Evolutionary conservation across 129 eudicot genomes (phyloP).

Genomic region (Cynara cardunculus): DNA sequence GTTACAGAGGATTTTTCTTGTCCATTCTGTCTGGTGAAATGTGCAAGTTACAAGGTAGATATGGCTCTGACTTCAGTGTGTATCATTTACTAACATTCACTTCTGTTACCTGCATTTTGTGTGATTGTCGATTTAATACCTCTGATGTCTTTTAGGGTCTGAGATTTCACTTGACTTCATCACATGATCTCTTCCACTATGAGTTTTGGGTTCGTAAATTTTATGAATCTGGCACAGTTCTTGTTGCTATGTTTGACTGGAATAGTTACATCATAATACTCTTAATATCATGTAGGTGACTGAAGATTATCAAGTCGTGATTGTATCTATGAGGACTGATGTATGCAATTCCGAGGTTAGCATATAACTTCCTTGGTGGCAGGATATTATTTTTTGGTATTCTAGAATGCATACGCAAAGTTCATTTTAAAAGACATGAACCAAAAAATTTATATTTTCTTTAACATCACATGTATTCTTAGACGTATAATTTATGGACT

Average conservation of each 20-base stretch:
- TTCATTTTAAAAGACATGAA: not conserved
- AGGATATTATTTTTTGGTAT: conserved; percentile 14
- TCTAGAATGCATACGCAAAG: not conserved
- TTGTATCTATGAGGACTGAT: conserved; percentile 72
- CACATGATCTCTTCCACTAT: conserved; percentile 86
- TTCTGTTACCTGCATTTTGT: not conserved
- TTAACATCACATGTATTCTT: not conserved
- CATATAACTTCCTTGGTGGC: not conserved
- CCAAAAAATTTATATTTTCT: not conserved
- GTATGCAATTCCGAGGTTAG: conserved; percentile 71
- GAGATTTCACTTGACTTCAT: conserved; percentile 69
- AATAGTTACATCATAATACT: conserved; percentile 12
- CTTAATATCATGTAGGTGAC: conserved; percentile 50
- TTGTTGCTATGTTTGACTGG: conserved; percentile 4
- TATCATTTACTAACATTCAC: conserved; percentile 3
- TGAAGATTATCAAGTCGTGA: conserved; percentile 84
- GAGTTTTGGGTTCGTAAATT: conserved; percentile 88
- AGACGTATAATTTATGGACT: too few species aligned
- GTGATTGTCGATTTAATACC: not conserved
- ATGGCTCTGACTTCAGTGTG: conserved; percentile 14
- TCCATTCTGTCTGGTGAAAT: conserved; percentile 94
- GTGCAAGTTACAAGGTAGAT: conserved; percentile 85
- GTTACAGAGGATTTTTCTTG: conserved; percentile 95
- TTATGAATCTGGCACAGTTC: not conserved
- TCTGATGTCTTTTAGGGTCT: conserved; percentile 57